These are phyloP conservation scores for Taphrina populina DNA, from an alignment of 1,139 yeast species.

Conservation along the genomic window DNA sequence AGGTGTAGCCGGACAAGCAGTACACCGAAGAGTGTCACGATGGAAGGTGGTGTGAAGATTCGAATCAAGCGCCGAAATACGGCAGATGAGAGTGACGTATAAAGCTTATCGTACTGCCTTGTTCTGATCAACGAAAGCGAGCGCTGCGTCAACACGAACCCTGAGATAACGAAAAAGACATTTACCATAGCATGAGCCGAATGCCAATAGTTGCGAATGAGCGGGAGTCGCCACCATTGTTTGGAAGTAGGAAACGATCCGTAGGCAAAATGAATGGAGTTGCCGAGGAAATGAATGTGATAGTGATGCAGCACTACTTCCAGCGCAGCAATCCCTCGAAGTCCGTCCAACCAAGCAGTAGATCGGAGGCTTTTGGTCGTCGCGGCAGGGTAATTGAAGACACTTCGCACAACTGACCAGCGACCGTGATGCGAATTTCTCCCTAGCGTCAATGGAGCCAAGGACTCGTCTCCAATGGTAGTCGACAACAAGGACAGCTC, in stretches of 20 bases:
- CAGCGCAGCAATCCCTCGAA: constrained; percentile 20
- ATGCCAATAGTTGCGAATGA: constrained; percentile 21
- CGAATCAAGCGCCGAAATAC: constrained; percentile 17
- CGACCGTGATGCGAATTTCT: too few species aligned
- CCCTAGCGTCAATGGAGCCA: too few species aligned
- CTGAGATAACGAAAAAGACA: constrained; percentile 29
- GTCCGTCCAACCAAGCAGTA: constrained; percentile 30
- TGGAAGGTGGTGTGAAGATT: constrained; percentile 5
- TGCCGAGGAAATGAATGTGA: constrained; percentile 18
- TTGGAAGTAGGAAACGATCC: constrained; percentile 4
- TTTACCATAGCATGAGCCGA: constrained; percentile 32
- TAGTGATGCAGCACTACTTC: constrained; percentile 31
- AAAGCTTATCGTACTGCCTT: constrained; percentile 14
- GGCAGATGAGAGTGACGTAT: constrained; percentile 19
- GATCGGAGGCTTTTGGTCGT: constrained; percentile 2
- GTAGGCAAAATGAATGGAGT: constrained; percentile 6
- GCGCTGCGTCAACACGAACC: constrained; percentile 23
- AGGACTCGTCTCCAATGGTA: too few species aligned
- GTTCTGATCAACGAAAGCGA: constrained; percentile 13
- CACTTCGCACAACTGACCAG: neutral
- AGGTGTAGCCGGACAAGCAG: neutral
- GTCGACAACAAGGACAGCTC: constrained; percentile 3
- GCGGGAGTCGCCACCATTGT: constrained; percentile 29
- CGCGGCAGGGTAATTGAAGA: constrained; percentile 5
- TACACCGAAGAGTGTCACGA: constrained; percentile 17